Conservation (phyloP, 23 red algal species). For the Gracilaria caudata region DNA sequence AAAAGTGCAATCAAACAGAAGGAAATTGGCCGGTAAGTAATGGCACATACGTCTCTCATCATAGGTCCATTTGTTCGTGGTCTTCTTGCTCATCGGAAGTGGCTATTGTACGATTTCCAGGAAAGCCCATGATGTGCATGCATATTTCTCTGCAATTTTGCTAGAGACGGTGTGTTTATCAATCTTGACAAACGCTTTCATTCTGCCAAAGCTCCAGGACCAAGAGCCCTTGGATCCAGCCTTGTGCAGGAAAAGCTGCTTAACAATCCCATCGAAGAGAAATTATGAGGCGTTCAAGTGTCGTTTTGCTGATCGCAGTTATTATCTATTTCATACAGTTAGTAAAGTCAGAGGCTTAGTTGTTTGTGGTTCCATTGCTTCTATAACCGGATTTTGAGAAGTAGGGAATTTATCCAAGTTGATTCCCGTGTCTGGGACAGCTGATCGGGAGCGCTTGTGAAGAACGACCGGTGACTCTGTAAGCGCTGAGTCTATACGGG, state of each 20-base stretch:
- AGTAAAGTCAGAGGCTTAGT: conserved; percentile 9
- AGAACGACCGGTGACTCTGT: conserved; percentile 22
- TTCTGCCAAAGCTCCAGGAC: no score
- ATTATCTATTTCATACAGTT: conserved; percentile 11
- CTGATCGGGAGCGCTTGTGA: conserved; percentile 52
- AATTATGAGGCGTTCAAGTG: no score
- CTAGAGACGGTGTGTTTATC: neutral
- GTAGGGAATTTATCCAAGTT: conserved; percentile 22
- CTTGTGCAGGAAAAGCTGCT: no score
- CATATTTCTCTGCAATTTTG: neutral
- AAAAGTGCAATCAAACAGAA: neutral
- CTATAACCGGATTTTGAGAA: neutral
- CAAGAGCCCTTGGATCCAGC: no score
- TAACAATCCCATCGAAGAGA: no score
- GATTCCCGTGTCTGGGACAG: conserved; percentile 39
- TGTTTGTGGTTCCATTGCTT: conserved; percentile 3
- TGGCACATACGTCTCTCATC: neutral
- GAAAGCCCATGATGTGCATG: neutral
- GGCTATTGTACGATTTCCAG: neutral
- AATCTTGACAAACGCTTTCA: neutral
- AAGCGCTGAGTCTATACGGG: conserved; percentile 26
- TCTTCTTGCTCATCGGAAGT: neutral
- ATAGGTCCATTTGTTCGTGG: no score
- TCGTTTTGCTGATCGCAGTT: neutral
- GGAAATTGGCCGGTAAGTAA: neutral